Base-by-base conservation (phyloP, 2,329 filamentous ascomycete genomes). In the Sporothrix humicola region DNA sequence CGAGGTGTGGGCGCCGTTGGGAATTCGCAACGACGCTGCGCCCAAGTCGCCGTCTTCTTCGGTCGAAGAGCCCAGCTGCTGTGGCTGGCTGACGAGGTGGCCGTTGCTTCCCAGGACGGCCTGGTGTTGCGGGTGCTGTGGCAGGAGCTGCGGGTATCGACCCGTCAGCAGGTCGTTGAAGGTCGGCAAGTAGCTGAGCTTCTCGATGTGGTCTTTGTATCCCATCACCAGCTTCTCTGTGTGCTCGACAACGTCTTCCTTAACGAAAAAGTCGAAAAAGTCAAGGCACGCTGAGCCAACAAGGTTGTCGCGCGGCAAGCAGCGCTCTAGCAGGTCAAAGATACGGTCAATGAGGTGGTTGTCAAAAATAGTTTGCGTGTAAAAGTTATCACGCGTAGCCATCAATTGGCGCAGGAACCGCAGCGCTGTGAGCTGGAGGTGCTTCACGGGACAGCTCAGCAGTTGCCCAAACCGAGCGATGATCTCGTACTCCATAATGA, bases 211-310 rank as follows among this genome's bases (percentile, higher is more conserved):
- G 15, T 95, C 92, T 26, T 94, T 90, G 79, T 95, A 94, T 71
- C 92, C 93, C 77, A 94, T 92, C 12, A 97, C 93, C 26, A 98
- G 84, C 79, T 98, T 93, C 76, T 91, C 90, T 73, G 97, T 90
- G 65, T 98, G 85, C 15, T 92, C 90, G 81, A 94, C 97, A 78
- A 95, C 87, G 72, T 90, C 90, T 78, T 97, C 93, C 79, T 91
- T 90, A 80, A 91, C 94, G 78, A 98, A 93, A 79, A 92, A 94
- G 79, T 97, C 94, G 77, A 99, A 98, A 59, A 99, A 88, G 79
- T 99, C 96, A 10, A 98, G 86, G 78, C 94, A 97, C 9, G 95
- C 95, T 0, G 95, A 98, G 81, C 96, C 97, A 46, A 98, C 87
- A 2, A 99, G 86, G 77, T 98, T 98, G 81, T 99, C 95, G 58